A percentile compares a stretch with the other conserved stretches of the same genome.
phyloP scores from a whole-genome alignment of 2,329 filamentous ascomycete species.

The Triangularia verruculosa region DNA sequence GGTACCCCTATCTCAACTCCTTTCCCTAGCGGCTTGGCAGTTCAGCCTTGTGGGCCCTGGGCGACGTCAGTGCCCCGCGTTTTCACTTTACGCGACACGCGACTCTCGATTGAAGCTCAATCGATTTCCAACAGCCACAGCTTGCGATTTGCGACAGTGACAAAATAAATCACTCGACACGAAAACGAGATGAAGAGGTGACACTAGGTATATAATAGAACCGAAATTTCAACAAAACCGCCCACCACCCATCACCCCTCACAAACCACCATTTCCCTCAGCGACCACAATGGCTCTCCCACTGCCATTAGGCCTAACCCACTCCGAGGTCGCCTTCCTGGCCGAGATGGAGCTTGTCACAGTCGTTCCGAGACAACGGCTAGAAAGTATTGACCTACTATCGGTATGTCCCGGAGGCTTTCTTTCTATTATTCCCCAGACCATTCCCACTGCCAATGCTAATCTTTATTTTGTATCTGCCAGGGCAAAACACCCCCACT shows the following conservation, averaged over 20 bases:
- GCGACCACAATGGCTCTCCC: slow-evolving; percentile 50
- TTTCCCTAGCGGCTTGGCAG: not conserved
- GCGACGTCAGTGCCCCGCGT: slow-evolving; percentile 9
- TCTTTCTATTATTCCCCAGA: not conserved
- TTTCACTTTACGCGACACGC: not conserved
- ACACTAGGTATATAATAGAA: slow-evolving; percentile 10
- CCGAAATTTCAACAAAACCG: not conserved
- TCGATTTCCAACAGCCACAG: not conserved
- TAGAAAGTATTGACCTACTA: slow-evolving; percentile 81
- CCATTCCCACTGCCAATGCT: slow-evolving; percentile 3
- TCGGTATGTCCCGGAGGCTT: slow-evolving; percentile 66
- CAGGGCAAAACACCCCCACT: slow-evolving; percentile 72
- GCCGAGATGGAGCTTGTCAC: slow-evolving; percentile 98
- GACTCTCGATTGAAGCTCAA: not conserved
- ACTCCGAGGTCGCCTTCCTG: slow-evolving; percentile 86
- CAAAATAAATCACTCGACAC: not conserved
- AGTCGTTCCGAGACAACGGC: slow-evolving; percentile 82
- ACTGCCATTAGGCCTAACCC: slow-evolving; percentile 60
- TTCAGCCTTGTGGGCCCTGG: not conserved
- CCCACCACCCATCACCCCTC: not conserved
- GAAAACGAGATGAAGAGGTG: slow-evolving; percentile 19
- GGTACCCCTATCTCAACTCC: not conserved
- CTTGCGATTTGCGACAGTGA: not conserved
- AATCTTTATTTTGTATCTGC: slow-evolving; percentile 15
- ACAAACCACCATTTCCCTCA: too few species aligned